phyloP scores from a whole-genome alignment of 164 flowering plant species.

The Vitis rotundifolia region DNA sequence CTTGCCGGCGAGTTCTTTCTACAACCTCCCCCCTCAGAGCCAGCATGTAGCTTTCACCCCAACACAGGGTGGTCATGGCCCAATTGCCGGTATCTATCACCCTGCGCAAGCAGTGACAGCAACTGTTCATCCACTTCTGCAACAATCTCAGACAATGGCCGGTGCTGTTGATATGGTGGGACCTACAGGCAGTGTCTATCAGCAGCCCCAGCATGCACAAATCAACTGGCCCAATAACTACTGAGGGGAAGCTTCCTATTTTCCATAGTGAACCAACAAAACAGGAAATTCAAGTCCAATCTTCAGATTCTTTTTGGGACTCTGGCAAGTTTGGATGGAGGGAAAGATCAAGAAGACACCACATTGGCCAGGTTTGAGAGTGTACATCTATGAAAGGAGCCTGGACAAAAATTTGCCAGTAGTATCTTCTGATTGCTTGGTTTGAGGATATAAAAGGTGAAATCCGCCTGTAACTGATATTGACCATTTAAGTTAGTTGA shows the following conservation, averaged over 20 bases:
- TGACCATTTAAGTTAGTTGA: slow-evolving; percentile 32
- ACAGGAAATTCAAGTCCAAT: slow-evolving; percentile 10
- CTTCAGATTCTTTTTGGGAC: slow-evolving; percentile 21
- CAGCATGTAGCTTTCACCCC: slow-evolving; percentile 77
- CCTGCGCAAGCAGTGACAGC: slow-evolving; percentile 70
- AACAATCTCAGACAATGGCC: slow-evolving; percentile 79
- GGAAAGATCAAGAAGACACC: slow-evolving; percentile 16
- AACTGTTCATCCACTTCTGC: slow-evolving; percentile 68
- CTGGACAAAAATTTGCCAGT: slow-evolving; percentile 17
- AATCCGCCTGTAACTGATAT: slow-evolving; percentile 37
- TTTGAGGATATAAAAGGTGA: slow-evolving; percentile 28
- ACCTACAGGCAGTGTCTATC: slow-evolving; percentile 66
- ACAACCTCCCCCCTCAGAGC: slow-evolving; percentile 80
- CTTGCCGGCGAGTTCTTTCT: slow-evolving; percentile 71
- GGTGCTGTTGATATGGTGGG: slow-evolving; percentile 78
- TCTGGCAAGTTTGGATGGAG: slow-evolving; percentile 14
- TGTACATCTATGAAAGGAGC: slow-evolving; percentile 37
- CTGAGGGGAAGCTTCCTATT: slow-evolving; percentile 27
- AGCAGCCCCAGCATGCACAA: slow-evolving; percentile 81
- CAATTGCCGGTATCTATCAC: slow-evolving; percentile 71
- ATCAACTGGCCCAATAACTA: slow-evolving; percentile 85
- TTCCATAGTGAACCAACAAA: slow-evolving; percentile 15
- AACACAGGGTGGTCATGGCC: slow-evolving; percentile 67
- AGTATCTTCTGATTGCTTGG: slow-evolving; percentile 28
- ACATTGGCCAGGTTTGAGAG: slow-evolving; percentile 21